Evolutionary conservation across 1,284 basidiomycete species (phyloP), one percentile per base, ranked within the genome.

Genomic region (Heliocybe sulcata): DNA sequence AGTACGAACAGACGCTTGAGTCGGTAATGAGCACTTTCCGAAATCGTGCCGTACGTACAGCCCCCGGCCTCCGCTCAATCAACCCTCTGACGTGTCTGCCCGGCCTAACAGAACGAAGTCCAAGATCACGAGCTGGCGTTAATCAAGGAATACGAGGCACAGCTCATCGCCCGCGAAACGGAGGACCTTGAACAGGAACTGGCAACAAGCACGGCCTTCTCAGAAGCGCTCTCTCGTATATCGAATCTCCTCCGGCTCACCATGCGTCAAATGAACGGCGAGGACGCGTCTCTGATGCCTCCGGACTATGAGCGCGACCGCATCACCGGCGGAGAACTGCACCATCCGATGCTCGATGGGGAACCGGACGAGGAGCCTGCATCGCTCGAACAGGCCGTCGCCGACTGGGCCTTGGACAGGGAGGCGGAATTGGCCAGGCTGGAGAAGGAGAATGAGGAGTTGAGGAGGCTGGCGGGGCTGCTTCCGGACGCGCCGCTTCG

Each of bases 1-100:
- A 99, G 69, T 98, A 97, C 66, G 97, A 99, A 68, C 88, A 92
- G 64, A 98, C 96, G 0, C 75, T 99, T 50, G 97, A 99, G 70
- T 91, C 82, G 14, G 84, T 98, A 50, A 99, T 99, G 96, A 83
- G 85, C 73, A 84, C 88, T 59, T 99, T 99, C 72, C 80, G 96
- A 55, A 90, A 86, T 57, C 86, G 92, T 54, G 94, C 95, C 27
- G 94, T 97, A 69, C 65, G 92, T 83, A 68, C 27, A 10, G 22
- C 53, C 45, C 27, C 22, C 27, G 8, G 47, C 14, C 6, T 20
- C 27, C 20, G 20, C 27, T 49, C 23, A 16, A 6, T 49, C 47
- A 29, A 22, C 47, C 16, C 8, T 25, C 22, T 49, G 27, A 26
- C 27, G n/a, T 11, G 20, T 20, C 20, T 33, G 6, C 4, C 27